Conservation (phyloP, 192 early-diverging fungal genomes). For the Phycomyces blakesleeanus region DNA sequence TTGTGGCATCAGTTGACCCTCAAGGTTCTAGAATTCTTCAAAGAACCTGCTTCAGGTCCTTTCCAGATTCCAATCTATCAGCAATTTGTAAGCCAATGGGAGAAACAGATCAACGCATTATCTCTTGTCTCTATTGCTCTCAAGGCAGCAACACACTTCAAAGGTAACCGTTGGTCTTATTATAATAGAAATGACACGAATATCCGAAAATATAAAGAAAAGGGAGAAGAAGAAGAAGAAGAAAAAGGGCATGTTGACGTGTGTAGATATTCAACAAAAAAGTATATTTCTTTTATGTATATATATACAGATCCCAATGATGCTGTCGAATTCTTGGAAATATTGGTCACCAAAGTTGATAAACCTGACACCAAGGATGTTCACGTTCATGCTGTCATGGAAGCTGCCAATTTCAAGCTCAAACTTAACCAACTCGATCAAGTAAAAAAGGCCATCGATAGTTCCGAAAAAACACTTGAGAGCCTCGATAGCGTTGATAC, state of each 20-base stretch:
- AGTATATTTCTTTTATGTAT: conserved; percentile 11
- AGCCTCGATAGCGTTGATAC: conserved; percentile 72
- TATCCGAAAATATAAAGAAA: no score
- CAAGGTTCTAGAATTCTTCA: conserved; percentile 74
- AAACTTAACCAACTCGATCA: conserved; percentile 73
- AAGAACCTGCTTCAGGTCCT: conserved; percentile 68
- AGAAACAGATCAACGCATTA: conserved; percentile 91
- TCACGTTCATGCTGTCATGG: conserved; percentile 79
- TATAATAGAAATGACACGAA: no score
- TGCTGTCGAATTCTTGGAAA: conserved; percentile 73
- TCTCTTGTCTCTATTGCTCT: conserved; percentile 84
- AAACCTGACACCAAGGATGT: conserved; percentile 73
- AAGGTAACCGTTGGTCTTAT: conserved; percentile 45
- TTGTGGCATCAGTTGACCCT: conserved; percentile 98
- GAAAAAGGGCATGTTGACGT: not conserved
- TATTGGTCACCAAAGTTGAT: conserved; percentile 68
- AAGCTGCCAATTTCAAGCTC: conserved; percentile 82
- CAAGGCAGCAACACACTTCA: conserved; percentile 68
- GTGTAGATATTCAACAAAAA: not conserved
- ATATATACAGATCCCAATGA: conserved; percentile 57
- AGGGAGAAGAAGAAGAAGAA: not conserved
- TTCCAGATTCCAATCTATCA: conserved; percentile 82
- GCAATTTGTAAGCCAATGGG: conserved; percentile 92
- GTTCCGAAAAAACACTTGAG: conserved; percentile 82
- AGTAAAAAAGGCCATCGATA: conserved; percentile 82